Conservation (phyloP, 2,329 filamentous ascomycete genomes). For the Karstenula rhodostoma region DNA sequence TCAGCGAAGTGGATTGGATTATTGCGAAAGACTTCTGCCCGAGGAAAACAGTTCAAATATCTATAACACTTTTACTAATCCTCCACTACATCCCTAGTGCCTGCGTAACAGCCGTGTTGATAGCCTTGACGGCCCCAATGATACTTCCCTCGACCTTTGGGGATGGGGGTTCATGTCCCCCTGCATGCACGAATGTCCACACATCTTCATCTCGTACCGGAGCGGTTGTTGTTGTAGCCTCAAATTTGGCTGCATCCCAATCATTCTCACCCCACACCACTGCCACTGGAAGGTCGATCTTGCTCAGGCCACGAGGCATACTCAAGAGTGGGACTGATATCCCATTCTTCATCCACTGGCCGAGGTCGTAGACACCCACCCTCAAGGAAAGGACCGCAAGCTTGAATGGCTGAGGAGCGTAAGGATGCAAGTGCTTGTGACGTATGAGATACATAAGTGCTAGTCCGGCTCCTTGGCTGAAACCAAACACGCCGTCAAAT, state of each 20-base stretch:
- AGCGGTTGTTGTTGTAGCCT: neutral
- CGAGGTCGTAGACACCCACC: neutral
- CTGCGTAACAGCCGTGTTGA: too few species aligned
- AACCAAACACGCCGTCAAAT: constrained; percentile 7
- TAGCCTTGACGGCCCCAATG: too few species aligned
- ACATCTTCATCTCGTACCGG: neutral
- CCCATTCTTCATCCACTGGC: neutral
- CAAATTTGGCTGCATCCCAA: neutral
- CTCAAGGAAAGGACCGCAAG: neutral
- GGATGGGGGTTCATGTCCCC: neutral
- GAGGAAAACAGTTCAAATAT: too few species aligned
- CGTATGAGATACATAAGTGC: constrained; percentile 9
- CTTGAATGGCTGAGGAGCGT: constrained; percentile 3
- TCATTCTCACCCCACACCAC: neutral
- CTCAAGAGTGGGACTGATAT: neutral
- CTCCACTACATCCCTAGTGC: too few species aligned
- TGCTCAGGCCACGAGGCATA: neutral
- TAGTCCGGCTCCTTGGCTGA: constrained; percentile 7
- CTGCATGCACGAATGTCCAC: constrained; percentile 1
- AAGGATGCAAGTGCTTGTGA: constrained; percentile 5
- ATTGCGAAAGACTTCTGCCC: too few species aligned
- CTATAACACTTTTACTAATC: too few species aligned
- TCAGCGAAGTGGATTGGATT: too few species aligned
- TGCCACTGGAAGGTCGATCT: neutral
- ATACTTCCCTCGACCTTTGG: too few species aligned